Base-by-base conservation (phyloP, 371 early-diverging fungal genomes). In the Mycotypha africana region DNA sequence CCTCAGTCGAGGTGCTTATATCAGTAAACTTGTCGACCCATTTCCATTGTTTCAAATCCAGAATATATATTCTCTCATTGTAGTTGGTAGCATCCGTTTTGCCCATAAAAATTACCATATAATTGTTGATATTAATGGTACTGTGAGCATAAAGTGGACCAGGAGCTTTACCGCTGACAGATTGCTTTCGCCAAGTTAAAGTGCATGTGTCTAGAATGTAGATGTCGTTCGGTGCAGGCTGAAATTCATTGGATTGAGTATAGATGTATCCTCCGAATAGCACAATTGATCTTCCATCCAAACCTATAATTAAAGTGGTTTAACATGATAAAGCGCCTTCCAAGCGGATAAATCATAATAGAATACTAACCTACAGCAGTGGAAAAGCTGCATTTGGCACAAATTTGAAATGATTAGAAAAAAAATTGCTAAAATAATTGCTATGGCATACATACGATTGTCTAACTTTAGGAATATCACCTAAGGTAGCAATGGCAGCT, bases 191-290 rank as follows among this genome's bases (percentile, higher is more conserved):
- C 74, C 74, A 74, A 2, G 44, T 41, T n/a, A 74, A 31, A 1
- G 55, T 63, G 24, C 68, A 74, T 4, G 68, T 65, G 40, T 74
- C 66, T 4, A 74, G 47, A 1, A 67, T 47, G 34, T 59, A 74
- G 0, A 74, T 42, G 40, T 68, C 59, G 26, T 42, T 34, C 12
- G 31, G 22, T 6, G 43, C 43, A 24, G 43, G 25, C 2, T 38
- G 34, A 16, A 36, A 42, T 16, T 32, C 38, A 11, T 16, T 17
- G 10, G 17, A 16, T 11, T 17, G 14, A 16, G 16, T 22, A 6
- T 23, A 15, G 19, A 40, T 21, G 17, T 50, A 52, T 4, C 73
- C 73, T 15, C 73, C 73, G 46, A 62, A 73, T 3, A 66, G 42
- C 0, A 69, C 65, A 44, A 73, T 59, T 0, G 69, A 69, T 38